phyloP scores from a whole-genome alignment of 2,329 filamentous ascomycete species.

The Pochonia chlamydosporia region DNA sequence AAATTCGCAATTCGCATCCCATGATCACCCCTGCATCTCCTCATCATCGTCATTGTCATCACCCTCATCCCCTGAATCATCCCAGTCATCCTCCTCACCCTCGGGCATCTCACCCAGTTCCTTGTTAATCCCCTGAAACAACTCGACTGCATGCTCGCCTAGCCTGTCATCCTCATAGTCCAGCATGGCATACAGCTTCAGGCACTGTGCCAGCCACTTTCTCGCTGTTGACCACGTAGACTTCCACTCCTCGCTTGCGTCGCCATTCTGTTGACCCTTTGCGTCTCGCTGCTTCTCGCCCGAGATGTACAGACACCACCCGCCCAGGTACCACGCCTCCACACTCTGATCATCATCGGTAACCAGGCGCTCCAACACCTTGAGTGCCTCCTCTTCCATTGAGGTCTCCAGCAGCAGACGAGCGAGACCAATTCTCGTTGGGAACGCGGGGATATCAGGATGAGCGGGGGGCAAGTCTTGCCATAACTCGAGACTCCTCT shows the following conservation, averaged over 20 bases:
- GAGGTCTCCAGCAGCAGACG: slow-evolving; percentile 85
- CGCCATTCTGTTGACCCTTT: slow-evolving; percentile 26
- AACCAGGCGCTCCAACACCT: slow-evolving; percentile 77
- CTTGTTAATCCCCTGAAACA: slow-evolving; percentile 57
- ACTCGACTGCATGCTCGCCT: slow-evolving; percentile 67
- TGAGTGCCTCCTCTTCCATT: slow-evolving; percentile 77
- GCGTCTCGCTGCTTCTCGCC: slow-evolving; percentile 56
- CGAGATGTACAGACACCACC: slow-evolving; percentile 81
- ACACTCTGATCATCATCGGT: slow-evolving; percentile 90
- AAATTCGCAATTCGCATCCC: too few relatives aligned
- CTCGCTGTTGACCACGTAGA: slow-evolving; percentile 67
- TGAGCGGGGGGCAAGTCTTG: slow-evolving; percentile 68
- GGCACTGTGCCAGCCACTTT: slow-evolving; percentile 75
- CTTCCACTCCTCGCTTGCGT: slow-evolving; percentile 46
- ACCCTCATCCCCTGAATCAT: slow-evolving; percentile 49
- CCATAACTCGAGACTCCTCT: slow-evolving; percentile 78
- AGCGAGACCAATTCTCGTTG: slow-evolving; percentile 75
- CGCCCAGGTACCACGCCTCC: slow-evolving; percentile 94
- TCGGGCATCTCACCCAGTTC: slow-evolving; percentile 57
- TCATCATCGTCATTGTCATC: slow-evolving; percentile 50
- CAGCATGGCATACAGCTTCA: slow-evolving; percentile 70
- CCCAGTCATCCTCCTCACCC: slow-evolving; percentile 43
- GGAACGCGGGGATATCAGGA: slow-evolving; percentile 73
- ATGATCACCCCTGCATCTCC: slow-evolving; percentile 43
- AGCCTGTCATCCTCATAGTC: slow-evolving; percentile 83